Conservation (phyloP, 768 basidiomycete genomes). For the Asterophora parasitica region DNA sequence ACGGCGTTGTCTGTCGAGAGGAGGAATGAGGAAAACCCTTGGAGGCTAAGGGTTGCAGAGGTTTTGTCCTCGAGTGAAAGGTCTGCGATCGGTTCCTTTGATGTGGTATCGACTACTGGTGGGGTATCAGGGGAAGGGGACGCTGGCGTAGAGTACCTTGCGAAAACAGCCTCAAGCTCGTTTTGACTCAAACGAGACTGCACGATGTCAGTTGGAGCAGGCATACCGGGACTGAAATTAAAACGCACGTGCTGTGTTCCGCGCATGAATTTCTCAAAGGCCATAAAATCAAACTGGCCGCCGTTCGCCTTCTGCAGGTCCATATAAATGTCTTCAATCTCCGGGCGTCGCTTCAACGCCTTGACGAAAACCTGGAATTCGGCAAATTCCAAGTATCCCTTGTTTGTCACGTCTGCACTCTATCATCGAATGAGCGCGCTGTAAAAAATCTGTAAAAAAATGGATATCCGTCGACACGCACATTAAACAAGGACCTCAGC, state of each 20-base stretch:
- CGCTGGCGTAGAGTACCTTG: slow-evolving; percentile 9
- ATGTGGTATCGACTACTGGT: slow-evolving; percentile 8
- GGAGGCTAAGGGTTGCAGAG: slow-evolving; percentile 38
- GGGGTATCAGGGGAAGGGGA: neutral
- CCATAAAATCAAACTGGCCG: slow-evolving; percentile 36
- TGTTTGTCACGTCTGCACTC: slow-evolving; percentile 57
- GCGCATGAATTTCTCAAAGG: slow-evolving; percentile 42
- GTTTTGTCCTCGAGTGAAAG: neutral
- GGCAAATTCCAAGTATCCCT: slow-evolving; percentile 64
- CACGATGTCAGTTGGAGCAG: neutral
- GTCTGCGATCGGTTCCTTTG: slow-evolving; percentile 7
- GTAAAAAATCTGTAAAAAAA: too few species aligned
- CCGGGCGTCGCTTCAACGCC: slow-evolving; percentile 77
- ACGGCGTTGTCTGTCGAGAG: slow-evolving; percentile 71
- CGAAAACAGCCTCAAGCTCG: slow-evolving; percentile 8
- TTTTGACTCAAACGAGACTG: slow-evolving; percentile 4
- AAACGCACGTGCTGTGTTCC: slow-evolving; percentile 36
- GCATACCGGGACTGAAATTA: neutral
- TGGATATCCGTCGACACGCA: slow-evolving; percentile 16
- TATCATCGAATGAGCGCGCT: slow-evolving; percentile 22
- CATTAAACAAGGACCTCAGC: slow-evolving; percentile 56
- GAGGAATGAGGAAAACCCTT: slow-evolving; percentile 76
- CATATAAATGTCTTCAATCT: slow-evolving; percentile 64
- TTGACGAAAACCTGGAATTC: slow-evolving; percentile 84
- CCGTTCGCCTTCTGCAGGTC: slow-evolving; percentile 26